Base-by-base conservation (phyloP, 2,329 filamentous ascomycete species). In the Plenodomus tracheiphilus region DNA sequence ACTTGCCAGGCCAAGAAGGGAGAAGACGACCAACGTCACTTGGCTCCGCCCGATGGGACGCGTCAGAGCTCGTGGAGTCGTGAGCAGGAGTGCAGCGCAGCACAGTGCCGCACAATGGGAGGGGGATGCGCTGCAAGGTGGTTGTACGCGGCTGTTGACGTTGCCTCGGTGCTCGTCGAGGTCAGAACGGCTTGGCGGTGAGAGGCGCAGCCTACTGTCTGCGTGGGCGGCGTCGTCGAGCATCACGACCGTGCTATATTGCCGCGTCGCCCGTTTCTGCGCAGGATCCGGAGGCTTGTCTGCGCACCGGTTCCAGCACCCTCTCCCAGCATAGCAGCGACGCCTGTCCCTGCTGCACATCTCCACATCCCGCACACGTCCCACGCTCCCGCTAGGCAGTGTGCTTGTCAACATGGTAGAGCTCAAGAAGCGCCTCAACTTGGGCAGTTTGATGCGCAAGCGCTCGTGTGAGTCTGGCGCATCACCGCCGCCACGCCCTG, bases 351-450 rank as follows among this genome's bases (percentile, higher is more conserved):
- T 46, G 39, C 34, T 41, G 40, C 20, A 28, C 41, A 10, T 32
- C 28, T 4, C 28, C 28, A 4, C 28, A 4, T 32, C 28, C 28
- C 28, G 28, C 28, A 15, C 6, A 32, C 22, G 22, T 25, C n/a
- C n/a, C 28, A 10, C 28, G 4, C 28, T 15, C 39, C 46, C 46
- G 39, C 42, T 30, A 38, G 41, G 39, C 40, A 32, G 28, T 32
- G 25, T 37, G 44, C 39, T 38, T 34, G 38, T 41, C 43, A 52
- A 49, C 52, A 74, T 74, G 71, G 35, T 37, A 8, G 71, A 68
- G 42, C 64, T 73, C 61, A 71, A 71, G 61, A 72, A 72, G 66
- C 68, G 65, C 54, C 58, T 73, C 40, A 68, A 65, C 22, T 41
- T 71, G 38, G 67, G 67, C 44, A 70, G 65, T 58, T 53, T 73